Percentiles rank a stretch among this genome's conserved stretches.
Conservation (phyloP, 176 grass and related monocot genomes). For the Oryza longistaminata region DNA sequence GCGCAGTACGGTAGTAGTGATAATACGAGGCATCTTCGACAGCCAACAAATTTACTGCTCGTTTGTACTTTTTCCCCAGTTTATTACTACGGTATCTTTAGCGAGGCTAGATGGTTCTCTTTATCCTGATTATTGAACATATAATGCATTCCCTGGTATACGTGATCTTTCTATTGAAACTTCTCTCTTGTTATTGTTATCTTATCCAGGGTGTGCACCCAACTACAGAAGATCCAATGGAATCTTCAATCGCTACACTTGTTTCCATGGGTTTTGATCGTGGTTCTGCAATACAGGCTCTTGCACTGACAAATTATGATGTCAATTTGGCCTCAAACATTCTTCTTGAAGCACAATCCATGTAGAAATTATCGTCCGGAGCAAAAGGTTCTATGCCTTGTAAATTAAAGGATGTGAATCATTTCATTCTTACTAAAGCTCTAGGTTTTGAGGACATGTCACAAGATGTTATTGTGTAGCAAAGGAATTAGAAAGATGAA, state of each 20-base stretch:
- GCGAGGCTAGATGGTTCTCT: background rate
- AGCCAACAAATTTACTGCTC: background rate
- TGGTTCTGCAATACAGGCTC: constrained; percentile 66
- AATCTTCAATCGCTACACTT: constrained; percentile 56
- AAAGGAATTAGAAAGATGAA: background rate
- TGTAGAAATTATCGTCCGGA: background rate
- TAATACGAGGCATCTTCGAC: background rate
- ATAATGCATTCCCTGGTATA: background rate
- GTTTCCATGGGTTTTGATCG: constrained; percentile 92
- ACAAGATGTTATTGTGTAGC: background rate
- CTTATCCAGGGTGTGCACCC: constrained; percentile 24
- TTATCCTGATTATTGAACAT: background rate
- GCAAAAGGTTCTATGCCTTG: background rate
- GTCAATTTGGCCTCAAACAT: constrained; percentile 78
- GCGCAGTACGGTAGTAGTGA: background rate
- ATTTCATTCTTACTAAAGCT: background rate
- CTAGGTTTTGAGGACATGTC: background rate
- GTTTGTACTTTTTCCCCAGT: background rate
- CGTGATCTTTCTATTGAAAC: background rate
- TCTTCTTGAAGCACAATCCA: constrained; percentile 78
- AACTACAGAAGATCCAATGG: constrained; percentile 34
- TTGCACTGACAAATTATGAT: constrained; percentile 66
- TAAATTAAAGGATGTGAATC: constrained; percentile 16
- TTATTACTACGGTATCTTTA: background rate
- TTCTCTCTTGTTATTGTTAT: background rate